Percentiles rank a stretch among this genome's conserved stretches.
Conservation (phyloP, 768 basidiomycete genomes). For the Serendipita sp. region DNA sequence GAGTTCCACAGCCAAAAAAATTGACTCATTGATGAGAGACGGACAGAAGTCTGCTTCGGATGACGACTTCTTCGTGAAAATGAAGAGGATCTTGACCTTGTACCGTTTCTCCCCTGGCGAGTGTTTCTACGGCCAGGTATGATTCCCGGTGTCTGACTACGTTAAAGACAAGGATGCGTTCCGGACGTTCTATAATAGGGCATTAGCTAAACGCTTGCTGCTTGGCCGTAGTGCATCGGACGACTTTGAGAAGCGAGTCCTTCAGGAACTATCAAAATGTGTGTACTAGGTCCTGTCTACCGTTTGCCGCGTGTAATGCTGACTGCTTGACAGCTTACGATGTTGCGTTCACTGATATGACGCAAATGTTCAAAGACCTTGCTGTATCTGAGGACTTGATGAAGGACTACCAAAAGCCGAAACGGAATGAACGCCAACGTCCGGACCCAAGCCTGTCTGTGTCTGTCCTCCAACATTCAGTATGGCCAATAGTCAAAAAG, state of each 20-base stretch:
- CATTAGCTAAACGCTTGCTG: conserved; percentile 73
- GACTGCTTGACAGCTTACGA: conserved; percentile 54
- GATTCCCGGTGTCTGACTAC: not conserved
- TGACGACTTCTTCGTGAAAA: conserved; percentile 39
- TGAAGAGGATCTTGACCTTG: conserved; percentile 54
- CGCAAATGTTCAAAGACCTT: conserved; percentile 90
- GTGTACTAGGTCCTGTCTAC: conserved; percentile 21
- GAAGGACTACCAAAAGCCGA: conserved; percentile 30
- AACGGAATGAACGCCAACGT: conserved; percentile 28
- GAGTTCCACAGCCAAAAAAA: conserved; percentile 50
- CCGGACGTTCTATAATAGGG: conserved; percentile 78
- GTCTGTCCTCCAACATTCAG: conserved; percentile 74
- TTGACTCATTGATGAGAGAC: conserved; percentile 74
- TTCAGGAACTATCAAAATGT: conserved; percentile 75
- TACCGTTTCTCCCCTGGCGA: conserved; percentile 64
- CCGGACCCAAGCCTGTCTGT: conserved; percentile 32
- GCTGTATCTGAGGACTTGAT: conserved; percentile 60
- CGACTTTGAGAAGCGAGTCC: conserved; percentile 71
- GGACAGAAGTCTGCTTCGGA: conserved; percentile 63
- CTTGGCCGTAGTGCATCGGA: conserved; percentile 73
- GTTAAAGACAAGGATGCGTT: conserved; percentile 75
- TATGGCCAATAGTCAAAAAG: conserved; percentile 60
- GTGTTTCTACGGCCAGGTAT: not conserved
- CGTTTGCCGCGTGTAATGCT: not conserved
- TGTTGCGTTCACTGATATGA: conserved; percentile 86